A percentile compares a stretch with the other conserved stretches of the same genome.
These are phyloP conservation scores for Penicillium aurantiogriseum DNA, from an alignment of 2,329 filamentous ascomycete genomes.

Conservation along the genomic window DNA sequence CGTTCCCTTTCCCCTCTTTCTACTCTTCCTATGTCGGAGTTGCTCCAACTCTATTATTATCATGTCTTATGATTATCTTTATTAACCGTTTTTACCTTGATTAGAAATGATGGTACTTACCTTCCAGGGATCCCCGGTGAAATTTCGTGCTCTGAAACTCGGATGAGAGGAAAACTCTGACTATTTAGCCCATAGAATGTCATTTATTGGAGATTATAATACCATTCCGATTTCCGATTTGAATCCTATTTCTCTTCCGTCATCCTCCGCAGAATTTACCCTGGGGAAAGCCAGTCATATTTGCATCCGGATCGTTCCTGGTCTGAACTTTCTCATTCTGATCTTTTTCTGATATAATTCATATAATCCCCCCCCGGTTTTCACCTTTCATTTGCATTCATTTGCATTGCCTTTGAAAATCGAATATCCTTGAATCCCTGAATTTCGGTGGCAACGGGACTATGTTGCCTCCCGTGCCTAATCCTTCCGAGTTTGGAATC, in stretches of 20 bases:
- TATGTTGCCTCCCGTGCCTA: conserved; percentile 49
- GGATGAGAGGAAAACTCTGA: not conserved
- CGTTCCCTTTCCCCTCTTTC: not conserved
- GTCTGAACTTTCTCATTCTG: not conserved
- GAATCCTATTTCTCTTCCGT: not conserved
- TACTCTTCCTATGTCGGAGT: conserved; percentile 8
- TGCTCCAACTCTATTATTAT: not conserved
- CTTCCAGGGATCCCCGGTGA: conserved; percentile 7
- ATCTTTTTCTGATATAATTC: no score
- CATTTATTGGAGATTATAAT: no score
- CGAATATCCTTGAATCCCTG: no score
- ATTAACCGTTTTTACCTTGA: not conserved
- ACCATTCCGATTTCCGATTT: no score
- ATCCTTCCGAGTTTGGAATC: conserved; percentile 70
- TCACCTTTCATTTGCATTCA: not conserved
- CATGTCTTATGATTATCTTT: no score
- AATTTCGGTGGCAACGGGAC: not conserved
- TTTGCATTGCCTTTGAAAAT: no score
- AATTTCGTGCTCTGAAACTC: conserved; percentile 2
- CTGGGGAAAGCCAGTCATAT: not conserved
- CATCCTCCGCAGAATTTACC: not conserved
- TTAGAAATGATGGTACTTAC: conserved; percentile 2
- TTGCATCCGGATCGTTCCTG: not conserved
- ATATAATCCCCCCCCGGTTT: no score
- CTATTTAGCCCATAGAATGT: not conserved